Evolutionary conservation across 2,329 filamentous ascomycete genomes (phyloP), one percentile per base, ranked within the genome.

Genomic region (Aspergillus vadensis): DNA sequence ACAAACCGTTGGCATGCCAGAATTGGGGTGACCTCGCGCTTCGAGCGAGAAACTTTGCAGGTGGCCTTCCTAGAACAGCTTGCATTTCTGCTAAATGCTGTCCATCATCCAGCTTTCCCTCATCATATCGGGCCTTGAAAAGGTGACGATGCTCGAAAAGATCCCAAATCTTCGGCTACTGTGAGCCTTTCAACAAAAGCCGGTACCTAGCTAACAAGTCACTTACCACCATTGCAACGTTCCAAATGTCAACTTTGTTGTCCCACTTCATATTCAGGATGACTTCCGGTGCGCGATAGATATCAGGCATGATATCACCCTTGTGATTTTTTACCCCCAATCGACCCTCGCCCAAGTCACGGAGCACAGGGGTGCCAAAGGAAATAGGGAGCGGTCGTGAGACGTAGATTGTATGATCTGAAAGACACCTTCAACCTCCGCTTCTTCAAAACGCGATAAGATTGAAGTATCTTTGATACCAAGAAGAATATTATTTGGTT

Each of bases 401-500:
- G 9, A 61, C 23, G 43, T 76, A 74, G 50, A 73, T 71, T 9
- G 61, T 72, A 38, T 69, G 65, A 10, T 70, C 66, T 7, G 64
- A 62, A 23, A 69, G 55, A 7, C 65, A 8, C 58, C 17, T 3
- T 68, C 58, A 5, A 70, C 44, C 61, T 76, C 72, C 1, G 62
- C 64, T 43, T 70, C 25, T 59, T 75, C 72, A 38, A 73, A 72
- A 0, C 66, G 51, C 3, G 55, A 55, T 5, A 77, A 55, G 17
- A 76, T 61, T 2, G 66, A 68, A 1, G 68, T 52, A 53, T 76
- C 74, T 19, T 69, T 60, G 36, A 74, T 71, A 0, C 57, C 63
- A 0, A 74, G 44, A 32, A 77, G 65, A 23, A 77, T 63, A 19
- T 77, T 77, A 32, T 66, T 68, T 5, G 67, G 66, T 54, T 73